Evolutionary conservation across 2,329 filamentous ascomycete genomes (phyloP), one percentile per base, ranked within the genome.

Genomic region (Fusarium musae): DNA sequence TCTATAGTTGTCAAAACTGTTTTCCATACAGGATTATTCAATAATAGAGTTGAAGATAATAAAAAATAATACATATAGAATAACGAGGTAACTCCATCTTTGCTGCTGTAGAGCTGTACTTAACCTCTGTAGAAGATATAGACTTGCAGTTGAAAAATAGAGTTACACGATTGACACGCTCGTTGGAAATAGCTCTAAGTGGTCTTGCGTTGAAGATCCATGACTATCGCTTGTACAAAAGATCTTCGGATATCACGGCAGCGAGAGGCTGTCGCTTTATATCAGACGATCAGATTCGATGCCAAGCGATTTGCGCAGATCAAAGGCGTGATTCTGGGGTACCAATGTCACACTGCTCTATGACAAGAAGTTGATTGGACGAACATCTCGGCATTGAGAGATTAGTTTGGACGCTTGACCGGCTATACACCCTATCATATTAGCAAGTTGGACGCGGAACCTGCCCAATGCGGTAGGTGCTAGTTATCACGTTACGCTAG

Each of bases 31-130:
- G 19, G 7, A 9, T 9, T n/a, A 5, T 40, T 9, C 3, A n/a
- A 9, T n/a, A n/a, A 9, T 1, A n/a, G 1, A 40, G 6, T 3
- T 19, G 21, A 12, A 21, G 6, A 21, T 5, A 11, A 11, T 19
- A 11, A 11, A 11, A 19, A 9, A 21, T 10, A 39, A 21, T 21
- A 19, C 6, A 19, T 11, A 37, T 19, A 11, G 17, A 37, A 37
- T 19, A 19, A 19, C 2, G 1, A 37, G 9, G 36, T 37, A 37
- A 37, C 36, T 19, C 36, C 9, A 19, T 37, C 5, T 6, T 37
- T 19, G 4, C 2, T 19, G 36, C 36, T 37, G 9, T 6, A 37
- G 10, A 19, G 17, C 17, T 19, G 7, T n/a, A n/a, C 21, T 15
- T 1, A n/a, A n/a, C 1, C 7, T 12, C 21, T 15, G 4, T n/a